These are phyloP conservation scores for Trametes meyenii DNA, from an alignment of 768 basidiomycete species.

Conservation along the genomic window DNA sequence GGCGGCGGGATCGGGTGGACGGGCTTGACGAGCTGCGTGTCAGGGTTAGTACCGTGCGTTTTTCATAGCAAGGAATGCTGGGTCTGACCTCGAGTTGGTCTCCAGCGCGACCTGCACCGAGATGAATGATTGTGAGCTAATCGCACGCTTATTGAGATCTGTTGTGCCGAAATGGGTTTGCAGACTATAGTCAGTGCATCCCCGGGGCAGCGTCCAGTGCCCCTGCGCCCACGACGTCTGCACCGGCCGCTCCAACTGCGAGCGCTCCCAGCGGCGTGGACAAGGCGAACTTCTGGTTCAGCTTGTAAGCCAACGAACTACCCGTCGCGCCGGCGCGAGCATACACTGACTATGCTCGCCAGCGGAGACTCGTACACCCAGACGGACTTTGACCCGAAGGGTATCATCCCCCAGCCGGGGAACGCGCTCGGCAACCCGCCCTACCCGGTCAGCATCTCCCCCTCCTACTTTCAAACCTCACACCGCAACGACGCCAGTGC, in stretches of 20 bases:
- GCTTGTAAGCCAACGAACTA: conserved; percentile 45
- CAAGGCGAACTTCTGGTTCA: conserved; percentile 54
- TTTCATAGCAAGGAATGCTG: not conserved
- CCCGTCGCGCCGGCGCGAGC: not conserved
- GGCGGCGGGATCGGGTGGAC: conserved; percentile 24
- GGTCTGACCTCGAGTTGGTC: not conserved
- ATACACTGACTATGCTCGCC: not conserved
- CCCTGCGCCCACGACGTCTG: conserved; percentile 3
- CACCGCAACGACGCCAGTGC: not conserved
- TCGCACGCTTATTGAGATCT: not conserved
- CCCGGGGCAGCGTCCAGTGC: conserved; percentile 9
- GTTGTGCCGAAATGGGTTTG: not conserved
- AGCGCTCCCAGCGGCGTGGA: conserved; percentile 10
- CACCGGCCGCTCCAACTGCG: not conserved
- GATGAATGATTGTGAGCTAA: conserved; percentile 13
- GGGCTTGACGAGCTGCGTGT: conserved; percentile 15
- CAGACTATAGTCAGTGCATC: conserved; percentile 23
- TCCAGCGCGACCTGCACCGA: conserved; percentile 10
- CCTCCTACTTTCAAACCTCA: no score
- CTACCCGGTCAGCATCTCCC: conserved; percentile 42
- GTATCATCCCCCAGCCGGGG: conserved; percentile 44
- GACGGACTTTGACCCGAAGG: conserved; percentile 50
- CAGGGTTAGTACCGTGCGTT: conserved; percentile 9
- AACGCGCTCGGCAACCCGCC: conserved; percentile 59
- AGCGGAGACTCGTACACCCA: conserved; percentile 65